Evolutionary conservation across 2,329 filamentous ascomycete species (phyloP), one percentile per base, ranked within the genome.

Genomic region (Penicillium digitatum): DNA sequence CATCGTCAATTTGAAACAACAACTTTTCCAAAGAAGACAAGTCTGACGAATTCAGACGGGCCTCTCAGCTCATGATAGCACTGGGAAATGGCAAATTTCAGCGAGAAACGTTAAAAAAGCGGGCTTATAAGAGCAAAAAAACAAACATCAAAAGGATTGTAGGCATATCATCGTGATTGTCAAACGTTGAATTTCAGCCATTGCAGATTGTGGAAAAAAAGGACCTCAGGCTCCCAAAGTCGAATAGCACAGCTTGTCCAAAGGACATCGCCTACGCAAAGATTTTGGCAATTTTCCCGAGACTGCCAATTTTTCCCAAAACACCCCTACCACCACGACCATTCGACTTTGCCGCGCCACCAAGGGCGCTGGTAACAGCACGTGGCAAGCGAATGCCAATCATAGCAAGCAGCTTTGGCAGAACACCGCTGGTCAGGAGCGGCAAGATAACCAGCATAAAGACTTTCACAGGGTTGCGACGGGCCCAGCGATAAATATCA

Each of bases 371-470:
- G 58, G 74, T 69, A 56, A 91, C 69, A 12, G 79, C 74, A 5
- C 79, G 78, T 0, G 92, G 92, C 60, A 96, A 73, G 59, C 87
- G 81, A 57, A 97, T 79, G 22, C 92, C 92, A 72, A 96, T 88
- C 69, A 86, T 85, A 35, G 84, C 83, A 43, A 96, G 81, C 42
- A 96, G 78, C 44, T 87, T 89, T 9, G 86, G 86, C 62, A 96
- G 76, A 27, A 89, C 87, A 31, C 93, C 93, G 48, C 90, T 90
- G 1, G 87, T 91, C 66, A 96, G 78, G 55, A 97, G 81, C 10
- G 93, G 93, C 82, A 96, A 85, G 66, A 96, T 82, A 59, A 96
- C 87, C 59, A 91, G 82, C 79, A 89, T 80, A 78, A 96, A 89
- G 45, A 95, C 89, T 76, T 95, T 95, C 69, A 90, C 76, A 0